Base-by-base conservation (phyloP, 345 rosid species). In the Salix caprea region DNA sequence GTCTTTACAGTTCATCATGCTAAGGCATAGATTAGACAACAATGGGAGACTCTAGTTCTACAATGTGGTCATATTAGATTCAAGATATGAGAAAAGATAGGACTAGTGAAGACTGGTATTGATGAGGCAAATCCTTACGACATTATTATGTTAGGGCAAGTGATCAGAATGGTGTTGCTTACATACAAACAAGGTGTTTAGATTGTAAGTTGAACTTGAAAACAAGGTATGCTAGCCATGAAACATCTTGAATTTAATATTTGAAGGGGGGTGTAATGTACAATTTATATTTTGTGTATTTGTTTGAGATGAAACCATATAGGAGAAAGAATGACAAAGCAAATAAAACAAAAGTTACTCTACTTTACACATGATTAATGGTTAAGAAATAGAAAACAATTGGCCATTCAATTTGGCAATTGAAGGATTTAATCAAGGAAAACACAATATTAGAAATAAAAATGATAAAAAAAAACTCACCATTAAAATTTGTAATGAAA, bases 211-310 rank as follows among this genome's bases (percentile, higher is more conserved):
- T 91, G 2, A 91, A 89, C 78, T 81, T 91, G 78, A 89, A 91
- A 84, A 91, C 91, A n/a, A 87, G 96, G 76, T 89, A 89, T 86
- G 91, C 93, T 15, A 82, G 90, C 81, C 90, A 89, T 76, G 96
- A 91, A 82, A 88, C 89, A 69, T 85, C 84, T 70, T 68, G 82
- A 52, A 77, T 77, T 16, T 28, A 28, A 78, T 72, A 70, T 78
- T 79, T 76, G 90, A 86, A 81, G 86, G 78, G 11, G 42, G 42
- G 42, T 28, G 30, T 28, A 28, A 28, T 28, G 30, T 28, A 28
- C 30, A 28, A 28, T 28, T 28, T 30, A 30, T 30, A 30, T 30
- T 28, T 28, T 28, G 30, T 28, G 30, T 30, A 30, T 30, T 30
- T 30, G 30, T 30, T 30, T 30, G 30, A 30, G 30, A 30, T 30